phyloP scores from a whole-genome alignment of 2,329 filamentous ascomycete genomes.

The Phyllosticta paracitricarpa region DNA sequence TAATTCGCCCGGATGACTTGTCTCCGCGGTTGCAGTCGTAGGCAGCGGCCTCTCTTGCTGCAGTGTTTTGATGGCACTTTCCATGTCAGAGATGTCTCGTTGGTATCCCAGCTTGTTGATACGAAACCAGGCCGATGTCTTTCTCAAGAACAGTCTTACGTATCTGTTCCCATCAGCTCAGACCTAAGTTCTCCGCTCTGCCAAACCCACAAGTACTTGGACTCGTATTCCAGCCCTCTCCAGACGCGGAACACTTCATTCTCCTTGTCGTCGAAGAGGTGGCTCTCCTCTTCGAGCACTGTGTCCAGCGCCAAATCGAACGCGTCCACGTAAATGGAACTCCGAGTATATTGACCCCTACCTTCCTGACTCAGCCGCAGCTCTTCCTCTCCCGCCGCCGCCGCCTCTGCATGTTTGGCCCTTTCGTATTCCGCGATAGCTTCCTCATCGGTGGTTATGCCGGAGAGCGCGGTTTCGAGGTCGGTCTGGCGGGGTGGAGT shows the following conservation, averaged over 20 bases:
- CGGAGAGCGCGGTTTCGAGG: slow-evolving; percentile 61
- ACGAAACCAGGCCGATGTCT: slow-evolving; percentile 85
- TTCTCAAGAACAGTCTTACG: slow-evolving; percentile 84
- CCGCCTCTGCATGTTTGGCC: slow-evolving; percentile 33
- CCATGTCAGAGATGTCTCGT: slow-evolving; percentile 68
- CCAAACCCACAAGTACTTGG: slow-evolving; percentile 72
- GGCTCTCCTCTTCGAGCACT: slow-evolving; percentile 77
- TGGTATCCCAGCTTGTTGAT: slow-evolving; percentile 68
- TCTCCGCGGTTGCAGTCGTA: slow-evolving; percentile 22
- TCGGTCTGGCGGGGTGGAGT: slow-evolving; percentile 39
- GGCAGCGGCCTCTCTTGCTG: slow-evolving; percentile 52
- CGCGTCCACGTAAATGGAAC: slow-evolving; percentile 92
- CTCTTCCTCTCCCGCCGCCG: slow-evolving; percentile 38
- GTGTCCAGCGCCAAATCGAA: slow-evolving; percentile 89
- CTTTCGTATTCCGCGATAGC: slow-evolving; percentile 74
- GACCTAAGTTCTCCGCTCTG: not conserved
- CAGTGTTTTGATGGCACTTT: slow-evolving; percentile 54
- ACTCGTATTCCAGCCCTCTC: slow-evolving; percentile 65
- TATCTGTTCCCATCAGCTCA: slow-evolving; percentile 47
- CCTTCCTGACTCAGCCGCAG: not conserved
- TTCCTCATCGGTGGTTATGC: slow-evolving; percentile 54
- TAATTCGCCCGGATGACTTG: slow-evolving; percentile 39
- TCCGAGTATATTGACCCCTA: slow-evolving; percentile 55
- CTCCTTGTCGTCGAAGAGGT: slow-evolving; percentile 78
- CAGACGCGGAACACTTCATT: slow-evolving; percentile 66